Conservation (phyloP, 2,329 filamentous ascomycete species). For the Onygenales sp. region DNA sequence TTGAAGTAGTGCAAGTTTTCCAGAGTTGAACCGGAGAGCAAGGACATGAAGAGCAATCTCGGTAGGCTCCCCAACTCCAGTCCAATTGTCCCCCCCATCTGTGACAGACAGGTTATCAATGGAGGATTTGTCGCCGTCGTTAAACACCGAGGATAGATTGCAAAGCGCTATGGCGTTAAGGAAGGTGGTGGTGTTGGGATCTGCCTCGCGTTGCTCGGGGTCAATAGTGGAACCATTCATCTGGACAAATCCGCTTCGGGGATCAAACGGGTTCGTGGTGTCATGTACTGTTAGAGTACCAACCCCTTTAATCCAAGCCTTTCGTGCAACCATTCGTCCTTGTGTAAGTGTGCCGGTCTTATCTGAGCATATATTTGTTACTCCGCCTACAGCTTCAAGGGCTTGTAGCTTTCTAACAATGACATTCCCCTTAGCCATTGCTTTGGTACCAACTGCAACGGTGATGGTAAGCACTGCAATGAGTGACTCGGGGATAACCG, state of each 20-base stretch:
- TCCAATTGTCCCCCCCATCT: slow-evolving; percentile 39
- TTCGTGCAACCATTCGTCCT: slow-evolving; percentile 48
- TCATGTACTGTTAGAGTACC: slow-evolving; percentile 44
- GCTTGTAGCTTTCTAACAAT: slow-evolving; percentile 44
- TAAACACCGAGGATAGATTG: slow-evolving; percentile 50
- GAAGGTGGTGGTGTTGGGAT: slow-evolving; percentile 34
- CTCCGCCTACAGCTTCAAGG: slow-evolving; percentile 47
- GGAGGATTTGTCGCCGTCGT: slow-evolving; percentile 17
- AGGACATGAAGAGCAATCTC: slow-evolving; percentile 63
- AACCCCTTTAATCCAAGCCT: slow-evolving; percentile 42
- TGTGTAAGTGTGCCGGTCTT: slow-evolving; percentile 48
- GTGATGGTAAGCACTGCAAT: slow-evolving; percentile 56
- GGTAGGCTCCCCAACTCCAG: slow-evolving; percentile 52
- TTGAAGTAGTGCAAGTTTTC: slow-evolving; percentile 41
- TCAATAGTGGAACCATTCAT: slow-evolving; percentile 8
- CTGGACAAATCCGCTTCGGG: slow-evolving; percentile 31
- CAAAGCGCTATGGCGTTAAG: slow-evolving; percentile 51
- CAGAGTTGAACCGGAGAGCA: slow-evolving; percentile 50
- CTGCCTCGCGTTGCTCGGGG: slow-evolving; percentile 1
- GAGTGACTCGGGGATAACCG: slow-evolving; percentile 49
- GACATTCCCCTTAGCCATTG: slow-evolving; percentile 42
- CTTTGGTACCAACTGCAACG: slow-evolving; percentile 47
- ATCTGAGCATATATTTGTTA: slow-evolving; percentile 41
- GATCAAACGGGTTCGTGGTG: slow-evolving; percentile 43
- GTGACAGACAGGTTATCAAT: slow-evolving; percentile 6